Base-by-base conservation (phyloP, 2,329 filamentous ascomycete species). In the Cadophora sp. region DNA sequence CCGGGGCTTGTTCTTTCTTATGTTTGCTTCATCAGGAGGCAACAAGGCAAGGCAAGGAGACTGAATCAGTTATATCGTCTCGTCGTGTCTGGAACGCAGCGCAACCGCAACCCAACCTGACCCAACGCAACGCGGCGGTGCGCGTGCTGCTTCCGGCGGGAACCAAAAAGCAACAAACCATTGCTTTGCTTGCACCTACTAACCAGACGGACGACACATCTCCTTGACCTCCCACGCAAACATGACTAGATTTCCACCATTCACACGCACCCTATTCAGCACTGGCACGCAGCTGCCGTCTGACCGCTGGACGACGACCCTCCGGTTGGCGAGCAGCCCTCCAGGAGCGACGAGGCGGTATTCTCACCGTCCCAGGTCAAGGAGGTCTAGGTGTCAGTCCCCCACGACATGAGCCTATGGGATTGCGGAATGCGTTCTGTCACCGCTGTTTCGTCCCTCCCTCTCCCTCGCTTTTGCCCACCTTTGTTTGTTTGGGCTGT, bases 191-290 rank as follows among this genome's bases (percentile, higher is more conserved):
- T 27, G 56, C 30, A 47, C 18, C 16, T 5, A 47, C n/a, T n/a
- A 2, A 13, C 1, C 4, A 45, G 14, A 59, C 27, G 27, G 27
- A 59, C 58, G 43, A 30, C 41, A 20, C 24, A 27, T 33, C 41
- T 41, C 22, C 13, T 41, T 36, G 6, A 4, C 11, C 36, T 20
- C 20, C 14, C 58, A 39, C 53, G 58, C 41, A 60, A 47, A 45
- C 58, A 60, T 48, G 58, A 58, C 55, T 58, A 58, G 55, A 60
- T 60, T 48, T 55, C 58, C 39, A 60, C 58, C 39, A 60, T 48
- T 48, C 43, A 45, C 58, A 60, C 41, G 41, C 58, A 20, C 24
- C 20, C 20, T 22, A 11, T 48, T 60, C 58, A 47, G 58, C 58
- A 60, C 43, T 60, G 58, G 58, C 30, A 60, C 30, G 45, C 22